A percentile compares a stretch with the other conserved stretches of the same genome.
Evolutionary conservation across 2,329 filamentous ascomycete species (phyloP).

Genomic region (Verticillium nonalfalfae): DNA sequence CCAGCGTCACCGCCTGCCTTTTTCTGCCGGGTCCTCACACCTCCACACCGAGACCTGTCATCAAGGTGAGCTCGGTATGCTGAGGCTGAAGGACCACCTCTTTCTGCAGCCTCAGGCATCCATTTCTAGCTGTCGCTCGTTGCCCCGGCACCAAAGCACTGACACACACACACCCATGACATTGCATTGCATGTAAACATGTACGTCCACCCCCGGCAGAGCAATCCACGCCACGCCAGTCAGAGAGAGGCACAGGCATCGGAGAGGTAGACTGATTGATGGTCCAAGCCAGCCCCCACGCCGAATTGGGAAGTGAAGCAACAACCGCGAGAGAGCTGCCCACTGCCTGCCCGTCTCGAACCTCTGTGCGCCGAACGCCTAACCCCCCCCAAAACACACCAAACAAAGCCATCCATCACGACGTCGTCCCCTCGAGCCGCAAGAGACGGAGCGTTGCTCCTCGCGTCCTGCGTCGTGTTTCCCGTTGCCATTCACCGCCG

Average conservation of each 20-base stretch:
- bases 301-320: constrained; percentile 10
- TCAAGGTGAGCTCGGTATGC: neutral
- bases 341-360: neutral
- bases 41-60: neutral
- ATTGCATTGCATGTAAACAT: neutral
- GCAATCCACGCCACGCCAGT: neutral
- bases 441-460: constrained; percentile 27
- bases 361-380: neutral
- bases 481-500: constrained; percentile 5
- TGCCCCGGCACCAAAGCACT: neutral
- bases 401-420: constrained; percentile 10
- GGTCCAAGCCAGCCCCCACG: neutral
- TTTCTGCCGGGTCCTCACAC: neutral
- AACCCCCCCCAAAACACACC: neutral
- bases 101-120: neutral
- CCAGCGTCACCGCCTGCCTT: neutral
- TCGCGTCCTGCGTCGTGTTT: constrained; percentile 20
- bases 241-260: too few relatives aligned
- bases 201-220: neutral
- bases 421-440: constrained; percentile 19
- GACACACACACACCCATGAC: neutral
- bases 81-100: too few relatives aligned
- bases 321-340: constrained; percentile 3
- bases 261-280: neutral
- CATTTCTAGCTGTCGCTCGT: neutral